Conservation (phyloP, 371 early-diverging fungal species). For the Encephalitozoon romaleae region DNA sequence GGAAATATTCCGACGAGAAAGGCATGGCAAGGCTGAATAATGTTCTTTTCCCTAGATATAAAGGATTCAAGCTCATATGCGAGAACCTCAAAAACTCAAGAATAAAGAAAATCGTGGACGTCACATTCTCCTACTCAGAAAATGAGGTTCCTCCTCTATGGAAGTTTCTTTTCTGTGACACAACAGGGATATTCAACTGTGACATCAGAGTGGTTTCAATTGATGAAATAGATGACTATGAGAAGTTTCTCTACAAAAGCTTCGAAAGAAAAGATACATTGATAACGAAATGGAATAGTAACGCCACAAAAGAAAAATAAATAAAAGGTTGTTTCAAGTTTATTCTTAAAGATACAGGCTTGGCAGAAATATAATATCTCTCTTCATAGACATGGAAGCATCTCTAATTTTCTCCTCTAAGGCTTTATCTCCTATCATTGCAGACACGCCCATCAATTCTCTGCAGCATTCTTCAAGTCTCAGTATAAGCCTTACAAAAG, state of each 20-base stretch:
- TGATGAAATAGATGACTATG: slow-evolving; percentile 21
- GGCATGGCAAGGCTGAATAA: slow-evolving; percentile 65
- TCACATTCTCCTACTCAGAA: slow-evolving; percentile 52
- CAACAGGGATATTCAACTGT: slow-evolving; percentile 31
- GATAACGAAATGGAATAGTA: slow-evolving; percentile 46
- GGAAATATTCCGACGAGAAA: slow-evolving; percentile 64
- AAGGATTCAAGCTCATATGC: slow-evolving; percentile 64
- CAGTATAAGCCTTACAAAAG: slow-evolving; percentile 57
- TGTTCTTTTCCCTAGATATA: slow-evolving; percentile 69
- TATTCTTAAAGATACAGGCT: slow-evolving; percentile 55
- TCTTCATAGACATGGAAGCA: slow-evolving; percentile 40
- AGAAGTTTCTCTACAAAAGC: slow-evolving; percentile 43
- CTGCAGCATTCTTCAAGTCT: slow-evolving; percentile 58
- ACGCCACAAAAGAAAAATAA: neutral
- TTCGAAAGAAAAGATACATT: slow-evolving; percentile 56
- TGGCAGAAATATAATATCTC: slow-evolving; percentile 58
- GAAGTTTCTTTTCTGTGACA: slow-evolving; percentile 19
- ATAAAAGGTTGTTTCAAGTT: neutral
- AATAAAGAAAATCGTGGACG: slow-evolving; percentile 49
- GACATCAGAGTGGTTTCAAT: slow-evolving; percentile 24
- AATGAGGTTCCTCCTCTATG: slow-evolving; percentile 35
- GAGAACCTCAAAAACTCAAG: slow-evolving; percentile 14
- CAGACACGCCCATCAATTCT: slow-evolving; percentile 49
- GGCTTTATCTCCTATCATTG: slow-evolving; percentile 46
- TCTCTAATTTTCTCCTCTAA: slow-evolving; percentile 48